Evolutionary conservation across 176 grass and related monocot species (phyloP), one percentile per base, ranked within the genome.

Genomic region (Otatea glauca): DNA sequence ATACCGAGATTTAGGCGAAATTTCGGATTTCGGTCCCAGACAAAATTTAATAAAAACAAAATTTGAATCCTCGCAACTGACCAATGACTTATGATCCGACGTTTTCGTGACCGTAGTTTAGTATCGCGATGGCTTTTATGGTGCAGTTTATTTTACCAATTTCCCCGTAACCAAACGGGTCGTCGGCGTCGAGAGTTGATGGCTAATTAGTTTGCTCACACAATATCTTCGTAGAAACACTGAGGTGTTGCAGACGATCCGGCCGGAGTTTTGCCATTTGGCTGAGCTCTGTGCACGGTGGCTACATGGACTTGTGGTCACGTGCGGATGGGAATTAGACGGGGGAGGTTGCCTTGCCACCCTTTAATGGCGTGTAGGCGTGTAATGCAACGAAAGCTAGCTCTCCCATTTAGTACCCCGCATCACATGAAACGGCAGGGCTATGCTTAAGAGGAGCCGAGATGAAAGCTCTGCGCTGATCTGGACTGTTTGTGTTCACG

Each of bases 341-440:
- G 13, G 17, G 43, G 14, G 43, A 45, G 6, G 13, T n/a, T 61
- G 65, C 24, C 68, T 62, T 3, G 34, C 17, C 20, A 4, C 9
- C 0, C 23, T 47, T 79, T 41, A 38, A 60, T 82, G n/a, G 42
- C 7, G 25, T n/a, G 39, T 60, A 60, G 2, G 54, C 79, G 79
- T 62, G 68, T 38, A 50, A 74, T 29, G 29, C 58, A 50, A 53
- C 21, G 27, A 62, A 64, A 70, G 32, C 4, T 45, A 37, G 35
- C 2, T 37, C 18, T 16, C 1, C 12, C 58, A 29, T 82, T 82
- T 27, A 13, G n/a, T 37, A 45, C 48, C n/a, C 25, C 67, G 7
- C 18, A 37, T 83, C 81, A 75, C 70, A 84, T 84, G 81, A 84
- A 84, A 63, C 25, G 60, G 56, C 56, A 74, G 41, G 65, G 35